phyloP scores from a whole-genome alignment of 2,329 filamentous ascomycete genomes.

The Huntiella bhutanensis region DNA sequence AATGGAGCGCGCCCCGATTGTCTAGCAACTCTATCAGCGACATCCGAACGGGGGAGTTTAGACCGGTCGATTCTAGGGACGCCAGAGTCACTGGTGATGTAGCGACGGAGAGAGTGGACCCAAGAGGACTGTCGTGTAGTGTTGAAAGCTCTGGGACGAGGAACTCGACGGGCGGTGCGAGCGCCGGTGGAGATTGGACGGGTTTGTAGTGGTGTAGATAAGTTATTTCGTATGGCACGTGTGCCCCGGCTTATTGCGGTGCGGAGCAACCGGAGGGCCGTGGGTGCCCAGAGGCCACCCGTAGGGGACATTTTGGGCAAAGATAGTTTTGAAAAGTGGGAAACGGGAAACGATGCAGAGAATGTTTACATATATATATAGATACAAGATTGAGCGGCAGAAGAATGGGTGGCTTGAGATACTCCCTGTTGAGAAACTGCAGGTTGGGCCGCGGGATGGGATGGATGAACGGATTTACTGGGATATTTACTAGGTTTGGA shows the following conservation, averaged over 20 bases:
- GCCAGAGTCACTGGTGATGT: slow-evolving; percentile 9
- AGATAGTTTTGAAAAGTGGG: too few relatives aligned
- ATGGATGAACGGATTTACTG: too few relatives aligned
- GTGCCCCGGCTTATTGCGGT: slow-evolving; percentile 31
- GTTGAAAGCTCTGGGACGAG: slow-evolving; percentile 10
- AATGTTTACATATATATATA: too few relatives aligned
- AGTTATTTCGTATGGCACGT: slow-evolving; percentile 30
- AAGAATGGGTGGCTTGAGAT: too few relatives aligned
- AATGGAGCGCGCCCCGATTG: slow-evolving; percentile 64
- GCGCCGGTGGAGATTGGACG: slow-evolving; percentile 31
- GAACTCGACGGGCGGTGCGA: slow-evolving; percentile 27
- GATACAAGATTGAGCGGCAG: too few relatives aligned
- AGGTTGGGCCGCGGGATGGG: too few relatives aligned
- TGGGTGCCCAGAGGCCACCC: slow-evolving; percentile 35
- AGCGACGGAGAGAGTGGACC: slow-evolving; percentile 9
- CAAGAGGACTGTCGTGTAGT: slow-evolving; percentile 6
- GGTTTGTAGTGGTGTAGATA: slow-evolving; percentile 20
- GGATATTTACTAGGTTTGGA: too few relatives aligned
- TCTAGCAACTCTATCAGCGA: slow-evolving; percentile 8
- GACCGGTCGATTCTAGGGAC: slow-evolving; percentile 9
- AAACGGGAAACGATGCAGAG: too few relatives aligned
- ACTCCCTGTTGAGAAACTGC: background rate
- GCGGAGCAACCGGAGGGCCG: slow-evolving; percentile 34
- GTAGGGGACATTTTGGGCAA: slow-evolving; percentile 30
- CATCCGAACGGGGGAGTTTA: slow-evolving; percentile 10